Evolutionary conservation across 768 basidiomycete species (phyloP).

Genomic region (Russula compacta): DNA sequence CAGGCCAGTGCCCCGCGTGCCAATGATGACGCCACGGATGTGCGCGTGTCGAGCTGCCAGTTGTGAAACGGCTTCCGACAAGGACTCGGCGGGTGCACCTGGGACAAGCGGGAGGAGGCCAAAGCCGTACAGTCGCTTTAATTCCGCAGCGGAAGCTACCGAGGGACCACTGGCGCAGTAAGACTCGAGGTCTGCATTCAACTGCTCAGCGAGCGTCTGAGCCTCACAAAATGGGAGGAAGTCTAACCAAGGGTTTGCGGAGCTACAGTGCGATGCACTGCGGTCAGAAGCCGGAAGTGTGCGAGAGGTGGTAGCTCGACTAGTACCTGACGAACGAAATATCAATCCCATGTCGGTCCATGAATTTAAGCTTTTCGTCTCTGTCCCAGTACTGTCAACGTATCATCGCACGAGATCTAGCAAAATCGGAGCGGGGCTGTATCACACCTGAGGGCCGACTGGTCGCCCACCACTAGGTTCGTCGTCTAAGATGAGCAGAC

Average conservation of each 20-base stretch:
- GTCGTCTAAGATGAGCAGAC: conserved; percentile 68
- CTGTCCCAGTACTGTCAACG: conserved; percentile 61
- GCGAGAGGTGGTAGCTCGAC: neutral
- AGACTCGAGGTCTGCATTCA: conserved; percentile 70
- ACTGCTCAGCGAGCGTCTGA: conserved; percentile 49
- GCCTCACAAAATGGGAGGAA: conserved; percentile 68
- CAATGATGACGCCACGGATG: conserved; percentile 73
- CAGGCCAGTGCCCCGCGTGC: conserved; percentile 66
- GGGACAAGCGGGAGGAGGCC: conserved; percentile 79
- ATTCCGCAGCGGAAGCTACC: conserved; percentile 26
- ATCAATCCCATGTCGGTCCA: conserved; percentile 76
- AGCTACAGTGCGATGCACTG: conserved; percentile 33
- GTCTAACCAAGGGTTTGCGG: conserved; percentile 90
- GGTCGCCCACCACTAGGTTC: conserved; percentile 76
- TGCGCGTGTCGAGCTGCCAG: conserved; percentile 50
- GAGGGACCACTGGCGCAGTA: conserved; percentile 65
- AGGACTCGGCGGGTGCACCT: conserved; percentile 40
- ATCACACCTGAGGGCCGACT: conserved; percentile 60
- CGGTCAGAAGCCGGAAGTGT: neutral
- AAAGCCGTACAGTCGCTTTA: conserved; percentile 73
- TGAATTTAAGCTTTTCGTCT: conserved; percentile 71
- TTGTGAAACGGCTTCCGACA: conserved; percentile 60
- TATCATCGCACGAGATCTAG: neutral
- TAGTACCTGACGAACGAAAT: conserved; percentile 66
- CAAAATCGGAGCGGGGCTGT: neutral